phyloP scores from a whole-genome alignment of 306 rosid species.

The Inga leiocalycina region DNA sequence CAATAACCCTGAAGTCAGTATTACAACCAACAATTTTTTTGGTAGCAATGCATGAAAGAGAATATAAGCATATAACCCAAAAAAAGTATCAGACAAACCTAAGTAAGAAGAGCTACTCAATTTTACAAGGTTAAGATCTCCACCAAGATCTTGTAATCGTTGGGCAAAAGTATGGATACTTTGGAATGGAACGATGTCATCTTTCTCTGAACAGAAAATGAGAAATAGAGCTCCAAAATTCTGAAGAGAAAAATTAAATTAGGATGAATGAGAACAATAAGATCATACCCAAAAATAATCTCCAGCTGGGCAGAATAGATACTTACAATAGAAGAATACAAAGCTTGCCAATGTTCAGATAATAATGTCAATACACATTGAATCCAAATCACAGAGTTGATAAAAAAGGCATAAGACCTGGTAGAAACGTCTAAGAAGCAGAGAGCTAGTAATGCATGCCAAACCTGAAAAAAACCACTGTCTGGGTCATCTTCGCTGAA shows the following conservation, averaged over 20 bases:
- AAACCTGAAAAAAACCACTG: too few species aligned
- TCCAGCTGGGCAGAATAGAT: slow-evolving; percentile 23
- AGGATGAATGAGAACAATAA: slow-evolving; percentile 14
- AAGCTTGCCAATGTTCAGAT: slow-evolving; percentile 85
- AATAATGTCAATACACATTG: too few species aligned
- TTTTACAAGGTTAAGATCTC: slow-evolving; percentile 21
- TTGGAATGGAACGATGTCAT: slow-evolving; percentile 70
- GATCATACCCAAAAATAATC: not conserved
- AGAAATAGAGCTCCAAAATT: slow-evolving; percentile 94
- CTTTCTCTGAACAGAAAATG: slow-evolving; percentile 83
- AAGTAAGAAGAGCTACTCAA: slow-evolving; percentile 8
- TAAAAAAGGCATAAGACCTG: too few species aligned
- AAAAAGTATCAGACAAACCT: slow-evolving; percentile 22
- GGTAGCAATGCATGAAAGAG: not conserved
- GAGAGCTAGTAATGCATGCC: too few species aligned
- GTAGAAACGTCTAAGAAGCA: too few species aligned
- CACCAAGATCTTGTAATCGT: slow-evolving; percentile 68
- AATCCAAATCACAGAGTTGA: too few species aligned
- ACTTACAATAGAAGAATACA: slow-evolving; percentile 89
- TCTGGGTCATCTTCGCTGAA: too few species aligned
- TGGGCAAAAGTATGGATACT: slow-evolving; percentile 66
- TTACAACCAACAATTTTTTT: not conserved
- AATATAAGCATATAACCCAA: not conserved
- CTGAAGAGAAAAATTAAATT: slow-evolving; percentile 43
- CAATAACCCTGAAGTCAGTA: not conserved